Conservation (phyloP, 129 eudicot genomes). For the Pulicaria dysenterica region DNA sequence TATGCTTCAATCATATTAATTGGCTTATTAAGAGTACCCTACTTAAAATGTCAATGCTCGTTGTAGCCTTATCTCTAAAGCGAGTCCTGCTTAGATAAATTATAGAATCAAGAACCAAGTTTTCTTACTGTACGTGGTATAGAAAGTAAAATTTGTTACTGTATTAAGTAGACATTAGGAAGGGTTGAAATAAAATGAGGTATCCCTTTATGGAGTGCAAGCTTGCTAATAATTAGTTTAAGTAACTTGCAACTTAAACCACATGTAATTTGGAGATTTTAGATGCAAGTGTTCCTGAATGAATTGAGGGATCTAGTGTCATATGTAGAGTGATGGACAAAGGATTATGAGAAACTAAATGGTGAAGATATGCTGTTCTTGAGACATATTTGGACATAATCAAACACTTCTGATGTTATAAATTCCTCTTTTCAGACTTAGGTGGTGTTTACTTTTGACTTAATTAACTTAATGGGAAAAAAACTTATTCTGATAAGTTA, state of each 20-base stretch:
- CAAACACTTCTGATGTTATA: not conserved
- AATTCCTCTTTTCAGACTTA: not conserved
- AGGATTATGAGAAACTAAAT: not conserved
- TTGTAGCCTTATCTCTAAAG: conserved; percentile 1
- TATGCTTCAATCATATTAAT: not conserved
- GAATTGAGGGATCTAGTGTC: conserved; percentile 7
- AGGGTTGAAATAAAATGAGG: too few relatives aligned
- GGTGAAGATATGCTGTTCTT: not conserved
- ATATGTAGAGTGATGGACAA: not conserved
- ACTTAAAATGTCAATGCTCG: not conserved
- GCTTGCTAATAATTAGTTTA: too few relatives aligned
- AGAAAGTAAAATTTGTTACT: not conserved
- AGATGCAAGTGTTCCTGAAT: not conserved
- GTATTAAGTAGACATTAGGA: too few relatives aligned
- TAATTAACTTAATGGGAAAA: too few relatives aligned
- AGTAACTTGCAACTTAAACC: too few relatives aligned
- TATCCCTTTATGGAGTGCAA: too few relatives aligned
- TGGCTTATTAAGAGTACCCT: not conserved
- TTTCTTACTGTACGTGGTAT: conserved; percentile 1
- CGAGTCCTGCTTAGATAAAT: conserved; percentile 13
- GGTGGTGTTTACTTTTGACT: too few relatives aligned
- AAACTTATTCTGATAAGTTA: too few relatives aligned
- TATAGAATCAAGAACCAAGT: not conserved
- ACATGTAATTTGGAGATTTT: not conserved
- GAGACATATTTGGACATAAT: not conserved